A percentile compares a stretch with the other conserved stretches of the same genome.
Evolutionary conservation across 352 stramenopile genomes (phyloP).

Genomic region (Lagenidium giganteum): DNA sequence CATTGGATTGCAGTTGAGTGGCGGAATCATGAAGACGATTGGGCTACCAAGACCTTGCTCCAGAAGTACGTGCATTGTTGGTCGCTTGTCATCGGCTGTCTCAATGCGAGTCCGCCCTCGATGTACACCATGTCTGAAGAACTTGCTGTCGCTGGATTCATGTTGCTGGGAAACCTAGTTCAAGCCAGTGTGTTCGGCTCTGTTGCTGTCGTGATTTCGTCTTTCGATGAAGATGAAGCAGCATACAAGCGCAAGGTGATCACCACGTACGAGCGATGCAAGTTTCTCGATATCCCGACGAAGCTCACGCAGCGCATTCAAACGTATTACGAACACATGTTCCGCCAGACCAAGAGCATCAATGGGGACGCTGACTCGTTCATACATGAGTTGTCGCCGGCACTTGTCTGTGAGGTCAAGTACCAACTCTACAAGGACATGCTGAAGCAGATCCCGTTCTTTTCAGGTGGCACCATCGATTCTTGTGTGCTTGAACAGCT

Average conservation of each 20-base stretch:
- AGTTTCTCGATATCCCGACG: conserved; percentile 52
- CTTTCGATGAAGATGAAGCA: conserved; percentile 46
- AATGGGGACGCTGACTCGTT: too few relatives aligned
- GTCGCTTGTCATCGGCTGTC: conserved; percentile 41
- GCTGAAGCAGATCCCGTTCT: too few relatives aligned
- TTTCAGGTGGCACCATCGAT: conserved; percentile 39
- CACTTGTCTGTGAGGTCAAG: too few relatives aligned
- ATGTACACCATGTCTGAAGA: conserved; percentile 40
- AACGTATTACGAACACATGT: too few relatives aligned
- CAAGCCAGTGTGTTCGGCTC: conserved; percentile 55
- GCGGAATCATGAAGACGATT: conserved; percentile 22
- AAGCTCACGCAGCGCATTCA: conserved; percentile 59
- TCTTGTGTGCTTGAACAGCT: conserved; percentile 53
- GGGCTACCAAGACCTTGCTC: conserved; percentile 12
- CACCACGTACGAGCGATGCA: conserved; percentile 42
- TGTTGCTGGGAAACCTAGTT: conserved; percentile 48
- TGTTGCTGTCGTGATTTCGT: conserved; percentile 45
- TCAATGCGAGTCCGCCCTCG: conserved; percentile 46
- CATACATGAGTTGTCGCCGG: too few relatives aligned
- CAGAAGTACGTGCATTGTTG: conserved; percentile 38
- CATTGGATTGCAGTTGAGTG: conserved; percentile 34
- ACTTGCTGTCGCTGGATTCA: conserved; percentile 44
- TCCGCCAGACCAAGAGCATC: too few relatives aligned
- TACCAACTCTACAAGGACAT: too few relatives aligned
- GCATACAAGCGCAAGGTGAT: conserved; percentile 60